phyloP scores from a whole-genome alignment of 2,329 filamentous ascomycete species.

The Aspergillus sp. region DNA sequence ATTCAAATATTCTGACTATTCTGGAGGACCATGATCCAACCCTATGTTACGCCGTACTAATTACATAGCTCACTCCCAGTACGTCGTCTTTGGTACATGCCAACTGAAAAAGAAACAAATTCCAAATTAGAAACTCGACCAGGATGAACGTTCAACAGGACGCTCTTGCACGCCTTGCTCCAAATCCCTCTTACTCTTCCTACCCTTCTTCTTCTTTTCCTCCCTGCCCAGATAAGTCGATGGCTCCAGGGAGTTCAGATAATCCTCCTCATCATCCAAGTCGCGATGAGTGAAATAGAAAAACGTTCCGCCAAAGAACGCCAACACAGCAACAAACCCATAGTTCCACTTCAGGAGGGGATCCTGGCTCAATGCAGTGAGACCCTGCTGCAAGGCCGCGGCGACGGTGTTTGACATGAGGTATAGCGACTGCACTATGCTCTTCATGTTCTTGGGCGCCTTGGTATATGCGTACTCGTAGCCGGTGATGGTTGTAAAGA shows the following conservation, averaged over 20 bases:
- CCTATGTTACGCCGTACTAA: not conserved
- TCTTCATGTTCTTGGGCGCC: slow-evolving; percentile 76
- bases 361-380: slow-evolving; percentile 62
- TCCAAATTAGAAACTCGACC: not conserved
- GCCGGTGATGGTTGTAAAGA: slow-evolving; percentile 59
- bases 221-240: slow-evolving; percentile 20
- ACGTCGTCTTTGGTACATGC: not conserved
- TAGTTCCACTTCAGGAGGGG: slow-evolving; percentile 75
- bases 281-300: slow-evolving; percentile 68
- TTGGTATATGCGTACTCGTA: slow-evolving; percentile 76
- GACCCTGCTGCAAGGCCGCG: slow-evolving; percentile 66
- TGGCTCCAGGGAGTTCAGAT: slow-evolving; percentile 53
- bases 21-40: not conserved
- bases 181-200: not conserved
- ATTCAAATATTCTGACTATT: not conserved
- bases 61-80: not conserved
- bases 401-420: slow-evolving; percentile 69
- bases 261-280: slow-evolving; percentile 67
- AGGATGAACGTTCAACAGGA: not conserved
- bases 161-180: not conserved
- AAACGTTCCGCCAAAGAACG: slow-evolving; percentile 60
- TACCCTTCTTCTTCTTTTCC: not conserved
- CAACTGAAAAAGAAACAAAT: not conserved
- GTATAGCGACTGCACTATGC: slow-evolving; percentile 61
- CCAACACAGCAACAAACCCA: slow-evolving; percentile 60